phyloP scores from a whole-genome alignment of 2,329 filamentous ascomycete genomes.

The Xylaria arbuscula region DNA sequence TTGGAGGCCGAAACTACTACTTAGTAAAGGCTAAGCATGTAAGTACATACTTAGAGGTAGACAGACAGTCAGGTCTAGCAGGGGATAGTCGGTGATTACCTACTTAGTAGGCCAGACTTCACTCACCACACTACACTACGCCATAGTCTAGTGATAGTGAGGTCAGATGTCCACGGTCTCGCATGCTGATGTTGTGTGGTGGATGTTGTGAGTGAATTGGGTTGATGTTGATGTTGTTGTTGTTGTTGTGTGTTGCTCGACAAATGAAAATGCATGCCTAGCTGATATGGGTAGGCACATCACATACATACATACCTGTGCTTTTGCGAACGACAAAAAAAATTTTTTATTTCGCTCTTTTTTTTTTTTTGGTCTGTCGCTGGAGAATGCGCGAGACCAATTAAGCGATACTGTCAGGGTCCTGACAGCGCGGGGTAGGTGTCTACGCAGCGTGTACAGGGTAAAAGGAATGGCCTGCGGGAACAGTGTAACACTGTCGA shows the following conservation, averaged over 20 bases:
- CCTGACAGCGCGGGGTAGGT: constrained; percentile 46
- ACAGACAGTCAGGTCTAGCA: not conserved
- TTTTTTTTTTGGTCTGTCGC: constrained; percentile 21
- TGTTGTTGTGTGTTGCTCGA: constrained; percentile 1
- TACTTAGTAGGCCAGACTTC: too few species aligned
- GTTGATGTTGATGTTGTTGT: not conserved
- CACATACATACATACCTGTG: constrained; percentile 25
- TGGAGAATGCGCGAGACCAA: constrained; percentile 34
- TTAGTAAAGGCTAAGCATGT: constrained; percentile 3
- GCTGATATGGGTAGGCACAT: constrained; percentile 1
- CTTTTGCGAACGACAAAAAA: constrained; percentile 6
- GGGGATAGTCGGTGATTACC: not conserved
- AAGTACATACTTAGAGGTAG: too few species aligned
- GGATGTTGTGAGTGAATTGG: not conserved
- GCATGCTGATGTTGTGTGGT: not conserved
- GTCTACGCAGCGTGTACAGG: constrained; percentile 49
- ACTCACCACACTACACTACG: not conserved
- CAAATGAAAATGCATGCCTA: constrained; percentile 20
- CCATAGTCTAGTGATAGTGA: not conserved
- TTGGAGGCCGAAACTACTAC: constrained; percentile 12
- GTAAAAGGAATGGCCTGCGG: constrained; percentile 21
- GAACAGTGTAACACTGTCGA: not conserved
- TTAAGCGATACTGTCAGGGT: constrained; percentile 49
- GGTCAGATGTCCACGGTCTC: constrained; percentile 6
- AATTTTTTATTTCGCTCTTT: not conserved